Evolutionary conservation across 495 filamentous ascomycete genomes (phyloP), one percentile per base, ranked within the genome.

Genomic region (Massariosphaeria phaeospora): DNA sequence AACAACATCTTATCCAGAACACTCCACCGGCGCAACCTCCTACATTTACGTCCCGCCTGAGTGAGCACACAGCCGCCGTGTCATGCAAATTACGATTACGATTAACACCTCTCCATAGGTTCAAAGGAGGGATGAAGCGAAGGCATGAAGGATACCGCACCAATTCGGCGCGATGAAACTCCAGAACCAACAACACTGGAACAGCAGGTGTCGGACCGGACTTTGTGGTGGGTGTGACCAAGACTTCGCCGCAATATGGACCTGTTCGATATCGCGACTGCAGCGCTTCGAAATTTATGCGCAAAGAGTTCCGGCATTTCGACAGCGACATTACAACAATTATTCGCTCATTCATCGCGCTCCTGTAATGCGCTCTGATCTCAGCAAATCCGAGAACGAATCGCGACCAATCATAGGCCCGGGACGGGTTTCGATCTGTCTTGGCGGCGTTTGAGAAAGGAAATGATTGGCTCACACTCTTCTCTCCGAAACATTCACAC

Each of bases 161-260:
- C 27, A 24, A 49, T 24, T 15, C 15, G 29, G 33, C 35, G 46
- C 46, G 29, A 13, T 35, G 46, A 35, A 35, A 49, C 46, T 30
- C 6, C 8, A 30, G 3, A n/a, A 15, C 41, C 21, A n/a, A 7
- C 24, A 23, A 21, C 21, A n/a, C 7, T 27, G 41, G 46, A 38
- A 49, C 33, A 38, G 27, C 20, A 17, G 8, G 46, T 23, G 33
- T 35, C 29, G 35, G 33, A 34, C 25, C 46, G 46, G 38, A 40
- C 38, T 40, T 40, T 21, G 38, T 21, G 38, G 38, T 21, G 38
- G 38, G 38, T n/a, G n/a, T n/a, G n/a, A n/a, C 15, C 6, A 12
- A 21, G 24, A 21, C 15, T n/a, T 8, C 38, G 38, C 38, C 38
- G 38, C 38, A 40, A 21, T 40, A n/a, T n/a, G n/a, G n/a, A n/a